Conservation (phyloP, 2,329 filamentous ascomycete genomes). For the Cercospora zeina region DNA sequence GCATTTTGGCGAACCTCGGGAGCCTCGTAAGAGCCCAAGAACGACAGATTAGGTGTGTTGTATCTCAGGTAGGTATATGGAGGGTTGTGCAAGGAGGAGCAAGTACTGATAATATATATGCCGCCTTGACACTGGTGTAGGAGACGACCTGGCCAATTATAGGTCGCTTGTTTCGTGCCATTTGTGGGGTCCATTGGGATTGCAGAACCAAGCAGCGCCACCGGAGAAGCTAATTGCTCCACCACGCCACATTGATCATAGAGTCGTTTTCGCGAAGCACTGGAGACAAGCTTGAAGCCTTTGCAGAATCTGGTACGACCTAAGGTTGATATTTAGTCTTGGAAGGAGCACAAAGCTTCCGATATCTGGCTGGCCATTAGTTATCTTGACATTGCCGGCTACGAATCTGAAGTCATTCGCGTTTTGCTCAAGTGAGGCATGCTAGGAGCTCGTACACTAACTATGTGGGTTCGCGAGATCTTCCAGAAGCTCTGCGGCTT, state of each 20-base stretch:
- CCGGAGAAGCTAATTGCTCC: background rate
- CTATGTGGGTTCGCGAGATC: background rate
- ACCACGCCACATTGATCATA: background rate
- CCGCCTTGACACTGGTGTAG: background rate
- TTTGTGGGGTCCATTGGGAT: background rate
- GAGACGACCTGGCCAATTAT: background rate
- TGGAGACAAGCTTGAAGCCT: background rate
- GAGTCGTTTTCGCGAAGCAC: background rate
- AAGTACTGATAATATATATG: background rate
- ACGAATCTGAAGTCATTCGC: background rate
- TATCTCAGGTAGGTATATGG: background rate
- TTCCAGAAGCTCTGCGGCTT: background rate
- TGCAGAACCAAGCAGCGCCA: constrained; percentile 3
- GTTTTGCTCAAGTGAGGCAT: background rate
- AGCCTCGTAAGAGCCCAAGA: no score
- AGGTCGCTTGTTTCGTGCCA: background rate
- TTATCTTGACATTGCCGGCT: background rate
- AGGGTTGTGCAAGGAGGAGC: background rate
- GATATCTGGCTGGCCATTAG: background rate
- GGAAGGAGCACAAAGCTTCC: constrained; percentile 1
- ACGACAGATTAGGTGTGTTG: background rate
- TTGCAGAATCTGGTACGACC: background rate
- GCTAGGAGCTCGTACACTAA: background rate
- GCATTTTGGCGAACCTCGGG: background rate
- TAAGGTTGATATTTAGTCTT: background rate